Base-by-base conservation (phyloP, 108 stramenopile species). In the Discostella stelligeroides region DNA sequence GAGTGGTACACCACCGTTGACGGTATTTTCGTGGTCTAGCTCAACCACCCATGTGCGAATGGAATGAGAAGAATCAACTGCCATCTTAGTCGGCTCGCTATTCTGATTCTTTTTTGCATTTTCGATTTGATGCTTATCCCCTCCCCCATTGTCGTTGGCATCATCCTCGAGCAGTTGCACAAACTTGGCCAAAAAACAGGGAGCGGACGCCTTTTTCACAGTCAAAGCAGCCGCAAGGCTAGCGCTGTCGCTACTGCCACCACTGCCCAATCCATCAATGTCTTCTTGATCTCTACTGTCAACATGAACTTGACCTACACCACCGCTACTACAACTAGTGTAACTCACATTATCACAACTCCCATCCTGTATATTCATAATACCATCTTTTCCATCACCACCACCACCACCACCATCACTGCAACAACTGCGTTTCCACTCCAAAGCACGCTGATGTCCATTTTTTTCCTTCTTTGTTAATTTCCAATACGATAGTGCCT, bases 401-500 rank as follows among this genome's bases (percentile, higher is more conserved):
- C 18, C 34, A 12, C 38, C 43, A 11, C 43, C 30, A 47, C 37
- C 37, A 37, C 43, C 57, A 69, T n/a, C 46, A 14, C 37, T 34
- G 38, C 55, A 34, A 28, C 53, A 54, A 9, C 47, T 30, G 13
- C 45, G 24, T 13, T 43, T 30, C 63, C 71, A 63, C 20, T 72
- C 60, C 25, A 53, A 30, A 42, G 71, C 71, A 15, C 55, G 18
- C 27, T 50, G 50, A 45, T 56, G 62, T 42, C 70, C 70, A 63
- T 72, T 63, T 25, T 37, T 56, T 10, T 59, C 21, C 7, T 63
- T 50, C 37, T 39, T 71, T 60, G 49, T 50, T 40, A 46, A 63
- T 71, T 60, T 71, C 61, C 70, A 59, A 71, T 45, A 39, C 8
- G 45, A 60, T 17, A 72, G 56, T 11, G 71, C 71, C 51, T 27